Base-by-base conservation (phyloP, 352 stramenopile species). In the Pythium aphanidermatum region DNA sequence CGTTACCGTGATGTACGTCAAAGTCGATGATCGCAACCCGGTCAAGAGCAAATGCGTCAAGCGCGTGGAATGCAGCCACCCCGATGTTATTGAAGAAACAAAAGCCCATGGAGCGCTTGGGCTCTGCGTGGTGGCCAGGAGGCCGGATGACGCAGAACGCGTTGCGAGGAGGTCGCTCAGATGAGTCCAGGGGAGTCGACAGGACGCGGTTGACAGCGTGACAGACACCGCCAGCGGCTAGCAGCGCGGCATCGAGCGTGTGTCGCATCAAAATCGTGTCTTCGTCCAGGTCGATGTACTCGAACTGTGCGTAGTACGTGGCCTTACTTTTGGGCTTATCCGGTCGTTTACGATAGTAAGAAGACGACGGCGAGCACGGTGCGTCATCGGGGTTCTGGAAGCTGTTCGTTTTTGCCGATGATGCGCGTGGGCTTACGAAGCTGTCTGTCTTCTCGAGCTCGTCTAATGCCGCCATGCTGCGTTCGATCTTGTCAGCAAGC, bases 1-100 rank as follows among this genome's bases (percentile, higher is more conserved):
- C 83, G 62, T 95, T 95, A n/a, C 83, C 86, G 62, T 95, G 89
- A 59, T 96, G 86, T 11, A 95, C 83, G 62, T 96, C 86, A 74
- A 79, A 95, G 56, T 96, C 86, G 9, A 96, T 44, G 35, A 96
- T 74, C n/a, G 86, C 42, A 10, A 94, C 65, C 12, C 61, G 45
- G 23, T 57, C 29, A 26, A 77, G 51, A 1, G 72, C 65, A 34
- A 70, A 63, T 17, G 52, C 44, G 39, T 65, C 19, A 9, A 68
- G 42, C 12, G 61, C 35, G 40, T 84, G 65, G 35, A 72, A 77
- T 4, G 78, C 81, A 3, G 80, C 76, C 20, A 83, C 61, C 33
- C 81, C 84, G 12, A 74, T 70, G 70, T 93, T 95, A 58, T 96
- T 96, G 36, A 94, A 83, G 26, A 89, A 57, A 51, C 76, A 89